phyloP scores from a whole-genome alignment of 129 eudicot genomes.

The Flaveria ramosissima region DNA sequence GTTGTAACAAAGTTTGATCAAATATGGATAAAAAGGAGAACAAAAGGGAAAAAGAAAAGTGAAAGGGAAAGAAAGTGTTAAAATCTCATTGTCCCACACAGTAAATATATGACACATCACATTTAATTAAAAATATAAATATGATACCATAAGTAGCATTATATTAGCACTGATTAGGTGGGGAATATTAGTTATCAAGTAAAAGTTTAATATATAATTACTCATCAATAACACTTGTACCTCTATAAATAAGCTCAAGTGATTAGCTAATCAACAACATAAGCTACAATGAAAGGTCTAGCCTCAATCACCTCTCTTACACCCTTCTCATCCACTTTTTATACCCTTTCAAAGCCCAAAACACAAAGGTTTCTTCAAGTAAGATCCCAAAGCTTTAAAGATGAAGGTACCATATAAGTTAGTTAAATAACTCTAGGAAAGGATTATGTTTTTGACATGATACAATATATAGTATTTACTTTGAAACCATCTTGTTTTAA shows the following conservation, averaged over 20 bases:
- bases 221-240: constrained; percentile 15
- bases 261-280: constrained; percentile 13
- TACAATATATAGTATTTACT: background rate
- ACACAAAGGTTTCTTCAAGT: constrained; percentile 37
- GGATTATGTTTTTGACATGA: constrained; percentile 10
- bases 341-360: constrained; percentile 29
- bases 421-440: background rate
- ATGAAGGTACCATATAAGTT: constrained; percentile 31
- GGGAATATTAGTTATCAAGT: background rate
- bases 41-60: constrained; percentile 24
- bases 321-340: constrained; percentile 19
- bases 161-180: constrained; percentile 23
- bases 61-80: constrained; percentile 22
- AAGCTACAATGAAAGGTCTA: constrained; percentile 12
- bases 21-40: constrained; percentile 25
- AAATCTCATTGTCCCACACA: constrained; percentile 34
- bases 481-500: background rate
- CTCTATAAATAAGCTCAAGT: constrained; percentile 29
- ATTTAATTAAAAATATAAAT: background rate
- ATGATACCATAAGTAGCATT: constrained; percentile 23
- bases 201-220: constrained; percentile 1
- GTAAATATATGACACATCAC: constrained; percentile 25
- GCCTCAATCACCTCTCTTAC: constrained; percentile 15
- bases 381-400: constrained; percentile 43
- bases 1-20: constrained; percentile 17